phyloP scores from a whole-genome alignment of 805 yeast species.

The Teunomyces barrocoloradensis region DNA sequence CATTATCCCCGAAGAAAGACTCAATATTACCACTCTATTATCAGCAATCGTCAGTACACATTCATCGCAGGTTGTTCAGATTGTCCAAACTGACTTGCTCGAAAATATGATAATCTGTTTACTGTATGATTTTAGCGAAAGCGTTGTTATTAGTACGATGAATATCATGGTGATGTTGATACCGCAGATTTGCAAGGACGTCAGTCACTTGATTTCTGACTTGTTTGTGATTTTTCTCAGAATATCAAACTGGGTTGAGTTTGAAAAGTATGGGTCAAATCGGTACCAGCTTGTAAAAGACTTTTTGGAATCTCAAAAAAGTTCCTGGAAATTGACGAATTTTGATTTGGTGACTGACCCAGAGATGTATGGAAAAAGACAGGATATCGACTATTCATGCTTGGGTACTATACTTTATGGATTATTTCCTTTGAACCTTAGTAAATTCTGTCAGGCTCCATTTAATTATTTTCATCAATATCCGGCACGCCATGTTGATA shows the following conservation, averaged over 20 bases:
- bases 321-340: constrained; percentile 18
- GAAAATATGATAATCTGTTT: constrained; percentile 36
- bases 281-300: constrained; percentile 8
- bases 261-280: constrained; percentile 11
- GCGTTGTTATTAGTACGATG: constrained; percentile 36
- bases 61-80: constrained; percentile 24
- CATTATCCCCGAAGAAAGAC: constrained; percentile 28
- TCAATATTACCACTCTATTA: constrained; percentile 38
- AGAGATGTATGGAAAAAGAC: constrained; percentile 5
- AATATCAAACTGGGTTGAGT: constrained; percentile 25
- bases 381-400: constrained; percentile 16
- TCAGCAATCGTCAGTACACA: constrained; percentile 27
- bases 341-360: constrained; percentile 19
- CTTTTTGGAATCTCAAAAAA: constrained; percentile 6
- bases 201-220: constrained; percentile 35
- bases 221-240: constrained; percentile 46
- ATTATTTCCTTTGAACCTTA: constrained; percentile 50
- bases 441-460: constrained; percentile 44
- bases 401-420: constrained; percentile 56
- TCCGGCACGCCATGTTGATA: constrained; percentile 1
- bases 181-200: constrained; percentile 43
- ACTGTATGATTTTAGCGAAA: constrained; percentile 40
- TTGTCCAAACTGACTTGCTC: constrained; percentile 36
- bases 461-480: constrained; percentile 22
- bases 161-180: constrained; percentile 30